Evolutionary conservation across 257 asterid genomes (phyloP).

Genomic region (Ligustrum vulgare): DNA sequence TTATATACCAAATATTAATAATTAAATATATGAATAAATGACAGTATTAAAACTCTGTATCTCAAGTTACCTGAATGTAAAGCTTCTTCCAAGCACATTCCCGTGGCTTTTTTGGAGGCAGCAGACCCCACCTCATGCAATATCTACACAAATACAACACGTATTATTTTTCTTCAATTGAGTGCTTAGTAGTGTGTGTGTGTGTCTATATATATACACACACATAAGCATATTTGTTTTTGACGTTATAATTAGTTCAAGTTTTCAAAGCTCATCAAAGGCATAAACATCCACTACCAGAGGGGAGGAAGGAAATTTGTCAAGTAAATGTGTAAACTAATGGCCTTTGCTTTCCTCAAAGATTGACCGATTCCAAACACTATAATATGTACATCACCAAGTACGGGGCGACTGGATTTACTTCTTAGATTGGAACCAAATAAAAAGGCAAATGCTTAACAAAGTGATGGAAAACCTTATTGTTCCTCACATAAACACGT

Average conservation of each 20-base stretch:
- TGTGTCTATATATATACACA: too few relatives aligned
- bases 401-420: background rate
- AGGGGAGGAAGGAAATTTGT: background rate
- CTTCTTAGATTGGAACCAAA: background rate
- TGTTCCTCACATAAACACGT: background rate
- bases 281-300: background rate
- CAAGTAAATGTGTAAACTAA: background rate
- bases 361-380: background rate
- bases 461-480: background rate
- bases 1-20: background rate
- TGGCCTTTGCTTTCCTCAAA: background rate
- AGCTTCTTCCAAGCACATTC: constrained; percentile 92
- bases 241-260: background rate
- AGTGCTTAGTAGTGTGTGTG: background rate
- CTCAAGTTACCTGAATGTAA: constrained; percentile 41
- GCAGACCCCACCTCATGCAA: constrained; percentile 87
- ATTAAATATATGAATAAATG: background rate
- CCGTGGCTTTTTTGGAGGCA: constrained; percentile 70
- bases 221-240: background rate
- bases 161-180: background rate
- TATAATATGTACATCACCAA: background rate
- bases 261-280: background rate
- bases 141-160: constrained; percentile 33
- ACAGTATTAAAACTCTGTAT: background rate
- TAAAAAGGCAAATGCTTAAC: background rate